These are phyloP conservation scores for Globisporangium orthogonon DNA, from an alignment of 352 stramenopile species.

Conservation along the genomic window DNA sequence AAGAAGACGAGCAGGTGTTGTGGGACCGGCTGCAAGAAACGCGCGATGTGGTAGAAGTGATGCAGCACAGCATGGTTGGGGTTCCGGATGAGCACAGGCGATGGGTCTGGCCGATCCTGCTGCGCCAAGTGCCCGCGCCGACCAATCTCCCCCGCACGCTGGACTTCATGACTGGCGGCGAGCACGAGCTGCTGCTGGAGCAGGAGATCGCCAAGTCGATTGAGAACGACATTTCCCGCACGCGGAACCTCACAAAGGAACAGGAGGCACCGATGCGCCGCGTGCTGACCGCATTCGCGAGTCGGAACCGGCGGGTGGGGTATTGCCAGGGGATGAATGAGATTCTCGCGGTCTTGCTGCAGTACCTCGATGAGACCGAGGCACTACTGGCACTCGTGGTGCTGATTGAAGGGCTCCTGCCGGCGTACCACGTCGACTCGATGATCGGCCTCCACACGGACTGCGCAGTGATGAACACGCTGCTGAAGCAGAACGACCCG, in stretches of 20 bases:
- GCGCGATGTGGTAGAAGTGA: conserved; percentile 22
- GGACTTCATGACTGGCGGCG: conserved; percentile 16
- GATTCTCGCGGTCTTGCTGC: conserved; percentile 62
- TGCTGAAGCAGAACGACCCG: conserved; percentile 70
- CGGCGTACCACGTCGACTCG: conserved; percentile 76
- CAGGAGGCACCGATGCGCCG: conserved; percentile 53
- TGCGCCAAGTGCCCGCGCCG: conserved; percentile 33
- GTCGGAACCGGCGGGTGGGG: conserved; percentile 63
- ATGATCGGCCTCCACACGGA: conserved; percentile 84
- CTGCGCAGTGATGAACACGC: conserved; percentile 75
- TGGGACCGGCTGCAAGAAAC: conserved; percentile 40
- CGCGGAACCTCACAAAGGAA: conserved; percentile 44
- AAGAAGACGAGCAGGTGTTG: conserved; percentile 23
- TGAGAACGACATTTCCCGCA: conserved; percentile 76
- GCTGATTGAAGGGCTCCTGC: conserved; percentile 69
- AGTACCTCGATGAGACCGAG: conserved; percentile 61
- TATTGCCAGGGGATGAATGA: conserved; percentile 88
- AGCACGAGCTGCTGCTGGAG: conserved; percentile 45
- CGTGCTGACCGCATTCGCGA: conserved; percentile 69
- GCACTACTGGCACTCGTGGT: conserved; percentile 54
- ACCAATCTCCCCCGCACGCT: conserved; percentile 26
- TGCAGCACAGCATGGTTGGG: conserved; percentile 37
- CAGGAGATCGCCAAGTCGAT: conserved; percentile 71
- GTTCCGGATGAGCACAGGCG: conserved; percentile 56
- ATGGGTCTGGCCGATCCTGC: conserved; percentile 73